phyloP scores from a whole-genome alignment of 2,329 filamentous ascomycete genomes.

The Fusarium kyushuense region DNA sequence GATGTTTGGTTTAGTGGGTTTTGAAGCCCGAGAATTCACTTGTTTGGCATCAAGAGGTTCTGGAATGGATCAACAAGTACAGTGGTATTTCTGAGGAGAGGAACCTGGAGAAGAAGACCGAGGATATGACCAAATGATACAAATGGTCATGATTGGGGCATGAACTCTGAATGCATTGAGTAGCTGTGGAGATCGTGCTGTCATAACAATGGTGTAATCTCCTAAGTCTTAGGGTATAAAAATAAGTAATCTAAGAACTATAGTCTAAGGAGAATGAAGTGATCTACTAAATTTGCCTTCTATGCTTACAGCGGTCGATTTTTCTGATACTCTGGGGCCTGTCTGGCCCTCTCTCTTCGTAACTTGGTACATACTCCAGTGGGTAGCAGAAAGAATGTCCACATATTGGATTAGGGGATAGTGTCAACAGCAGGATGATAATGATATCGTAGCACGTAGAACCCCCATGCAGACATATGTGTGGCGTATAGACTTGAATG shows the following conservation, averaged over 20 bases:
- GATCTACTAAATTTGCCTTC: too few relatives aligned
- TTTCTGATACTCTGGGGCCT: too few relatives aligned
- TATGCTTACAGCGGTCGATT: too few relatives aligned
- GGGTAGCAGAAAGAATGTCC: too few relatives aligned
- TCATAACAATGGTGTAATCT: neutral
- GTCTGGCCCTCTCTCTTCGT: too few relatives aligned
- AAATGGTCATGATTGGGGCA: neutral
- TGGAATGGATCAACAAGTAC: slow-evolving; percentile 80
- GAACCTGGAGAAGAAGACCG: slow-evolving; percentile 37
- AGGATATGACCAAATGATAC: slow-evolving; percentile 32
- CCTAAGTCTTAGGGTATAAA: too few relatives aligned
- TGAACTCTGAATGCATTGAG: neutral
- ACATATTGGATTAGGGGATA: neutral
- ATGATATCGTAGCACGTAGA: neutral
- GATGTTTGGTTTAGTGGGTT: slow-evolving; percentile 70
- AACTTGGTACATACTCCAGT: too few relatives aligned
- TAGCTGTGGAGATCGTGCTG: too few relatives aligned
- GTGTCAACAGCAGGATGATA: neutral
- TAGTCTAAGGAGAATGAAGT: too few relatives aligned
- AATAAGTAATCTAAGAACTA: too few relatives aligned
- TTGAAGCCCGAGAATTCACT: slow-evolving; percentile 91
- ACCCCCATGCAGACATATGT: too few relatives aligned
- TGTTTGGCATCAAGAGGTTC: slow-evolving; percentile 88
- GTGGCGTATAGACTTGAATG: neutral
- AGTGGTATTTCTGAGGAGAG: slow-evolving; percentile 57